phyloP scores from a whole-genome alignment of 768 basidiomycete genomes.

The Paxillus rubicundulus region DNA sequence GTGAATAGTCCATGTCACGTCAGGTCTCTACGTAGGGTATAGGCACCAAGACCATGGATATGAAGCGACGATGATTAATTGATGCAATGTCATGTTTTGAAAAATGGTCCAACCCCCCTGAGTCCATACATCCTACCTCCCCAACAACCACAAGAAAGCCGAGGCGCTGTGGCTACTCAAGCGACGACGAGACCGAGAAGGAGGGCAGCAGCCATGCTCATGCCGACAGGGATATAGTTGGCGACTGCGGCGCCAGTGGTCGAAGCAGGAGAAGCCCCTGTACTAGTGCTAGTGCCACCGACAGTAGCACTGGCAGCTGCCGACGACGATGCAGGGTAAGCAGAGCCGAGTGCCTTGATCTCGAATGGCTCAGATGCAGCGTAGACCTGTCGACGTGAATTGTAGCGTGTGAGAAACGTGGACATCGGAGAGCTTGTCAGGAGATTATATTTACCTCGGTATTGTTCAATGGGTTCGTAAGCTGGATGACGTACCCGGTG shows the following conservation, averaged over 20 bases:
- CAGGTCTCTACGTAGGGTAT: constrained; percentile 17
- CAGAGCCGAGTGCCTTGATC: constrained; percentile 54
- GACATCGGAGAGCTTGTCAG: not conserved
- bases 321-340: constrained; percentile 43
- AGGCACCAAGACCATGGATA: constrained; percentile 4
- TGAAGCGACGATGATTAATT: not conserved
- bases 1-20: not conserved
- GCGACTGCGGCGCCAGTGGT: constrained; percentile 10
- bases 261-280: constrained; percentile 17
- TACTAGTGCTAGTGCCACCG: constrained; percentile 4
- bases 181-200: constrained; percentile 27
- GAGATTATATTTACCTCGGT: constrained; percentile 45
- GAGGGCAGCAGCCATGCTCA: constrained; percentile 30
- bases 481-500: constrained; percentile 46
- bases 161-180: constrained; percentile 3
- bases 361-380: constrained; percentile 56
- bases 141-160: not conserved
- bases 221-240: constrained; percentile 26
- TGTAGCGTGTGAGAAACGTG: not conserved
- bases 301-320: constrained; percentile 24
- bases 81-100: not conserved
- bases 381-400: constrained; percentile 43
- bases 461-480: constrained; percentile 50
- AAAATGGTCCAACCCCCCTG: not conserved
- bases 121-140: not conserved